These are phyloP conservation scores for Carex sylvatica DNA, from an alignment of 202 grass and related monocot genomes.

Conservation along the genomic window DNA sequence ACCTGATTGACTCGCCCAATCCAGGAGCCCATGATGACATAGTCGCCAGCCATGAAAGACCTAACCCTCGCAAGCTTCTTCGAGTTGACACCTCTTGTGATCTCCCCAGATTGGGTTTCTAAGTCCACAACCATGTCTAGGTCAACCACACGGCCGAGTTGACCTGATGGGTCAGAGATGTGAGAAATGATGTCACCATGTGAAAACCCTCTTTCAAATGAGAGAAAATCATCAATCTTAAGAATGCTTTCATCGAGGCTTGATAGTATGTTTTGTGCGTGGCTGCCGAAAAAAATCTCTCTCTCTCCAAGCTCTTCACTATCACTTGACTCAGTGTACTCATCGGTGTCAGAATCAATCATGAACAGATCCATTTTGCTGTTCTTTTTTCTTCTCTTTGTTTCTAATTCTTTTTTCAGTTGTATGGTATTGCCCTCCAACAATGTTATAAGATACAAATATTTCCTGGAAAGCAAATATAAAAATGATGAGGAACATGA, in stretches of 20 bases:
- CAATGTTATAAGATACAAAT: conserved; percentile 2
- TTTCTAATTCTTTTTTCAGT: neutral
- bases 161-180: conserved; percentile 64
- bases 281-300: conserved; percentile 50
- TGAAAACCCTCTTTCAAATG: conserved; percentile 73
- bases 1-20: conserved; percentile 71
- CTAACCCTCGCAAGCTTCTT: conserved; percentile 76
- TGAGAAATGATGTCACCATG: conserved; percentile 82
- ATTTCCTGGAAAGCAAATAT: conserved; percentile 15
- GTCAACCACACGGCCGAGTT: conserved; percentile 63
- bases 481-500: conserved; percentile 10
- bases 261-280: conserved; percentile 67
- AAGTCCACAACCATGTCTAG: conserved; percentile 78
- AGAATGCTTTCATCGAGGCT: conserved; percentile 79
- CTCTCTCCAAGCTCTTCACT: conserved; percentile 84
- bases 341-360: conserved; percentile 64
- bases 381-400: neutral
- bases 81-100: conserved; percentile 76
- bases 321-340: conserved; percentile 65
- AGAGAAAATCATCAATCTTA: conserved; percentile 87
- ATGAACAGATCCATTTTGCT: conserved; percentile 58
- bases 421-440: neutral
- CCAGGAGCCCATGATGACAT: conserved; percentile 83
- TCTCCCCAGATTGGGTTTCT: conserved; percentile 62
- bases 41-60: conserved; percentile 72